These are phyloP conservation scores for Penicillium pancosmium DNA, from an alignment of 495 filamentous ascomycete species.

Conservation along the genomic window DNA sequence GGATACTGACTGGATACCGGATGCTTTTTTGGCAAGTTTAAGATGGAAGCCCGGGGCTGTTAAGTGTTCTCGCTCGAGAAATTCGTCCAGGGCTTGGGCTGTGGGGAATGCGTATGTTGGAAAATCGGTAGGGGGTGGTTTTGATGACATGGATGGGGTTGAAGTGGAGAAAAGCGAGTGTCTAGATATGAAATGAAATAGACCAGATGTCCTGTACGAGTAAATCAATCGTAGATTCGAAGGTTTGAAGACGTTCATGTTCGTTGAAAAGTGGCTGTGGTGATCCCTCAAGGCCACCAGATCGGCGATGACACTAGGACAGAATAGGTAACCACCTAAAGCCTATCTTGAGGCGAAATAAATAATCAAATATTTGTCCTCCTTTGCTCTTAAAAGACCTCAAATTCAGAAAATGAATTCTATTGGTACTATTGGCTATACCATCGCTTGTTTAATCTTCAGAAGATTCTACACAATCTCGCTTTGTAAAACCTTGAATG, in stretches of 20 bases:
- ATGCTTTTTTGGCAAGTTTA: conserved; percentile 55
- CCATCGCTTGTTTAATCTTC: no score
- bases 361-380: no score
- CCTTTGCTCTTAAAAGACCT: no score
- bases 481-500: no score
- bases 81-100: conserved; percentile 42
- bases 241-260: neutral
- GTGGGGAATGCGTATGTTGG: conserved; percentile 41
- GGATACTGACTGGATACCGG: conserved; percentile 46
- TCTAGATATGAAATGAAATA: neutral
- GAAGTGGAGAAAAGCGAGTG: neutral
- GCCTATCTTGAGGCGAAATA: no score
- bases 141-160: conserved; percentile 11
- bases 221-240: neutral
- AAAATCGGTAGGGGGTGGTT: conserved; percentile 31
- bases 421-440: no score
- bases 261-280: neutral
- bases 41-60: conserved; percentile 51
- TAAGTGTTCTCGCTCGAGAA: conserved; percentile 42
- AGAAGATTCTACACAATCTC: no score
- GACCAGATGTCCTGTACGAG: no score
- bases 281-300: neutral
- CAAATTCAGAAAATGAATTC: no score
- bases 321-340: neutral
- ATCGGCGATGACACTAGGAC: neutral